A percentile compares a stretch with the other conserved stretches of the same genome.
Conservation (phyloP, 352 stramenopile species). For the Pseudoperonospora humuli region DNA sequence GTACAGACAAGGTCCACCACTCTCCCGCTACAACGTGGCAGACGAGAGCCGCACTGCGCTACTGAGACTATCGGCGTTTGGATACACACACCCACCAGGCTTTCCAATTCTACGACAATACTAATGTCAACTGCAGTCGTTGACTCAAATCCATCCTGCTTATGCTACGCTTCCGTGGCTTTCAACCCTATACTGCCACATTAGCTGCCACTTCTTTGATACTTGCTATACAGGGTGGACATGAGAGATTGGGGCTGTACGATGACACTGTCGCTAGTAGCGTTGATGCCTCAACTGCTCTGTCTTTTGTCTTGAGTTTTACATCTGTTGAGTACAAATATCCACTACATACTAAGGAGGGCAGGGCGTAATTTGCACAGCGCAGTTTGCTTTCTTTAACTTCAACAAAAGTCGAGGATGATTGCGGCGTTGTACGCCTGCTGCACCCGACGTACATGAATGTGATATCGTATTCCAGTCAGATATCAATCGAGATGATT, state of each 20-base stretch:
- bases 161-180: too few species aligned
- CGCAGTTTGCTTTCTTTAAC: constrained; percentile 13
- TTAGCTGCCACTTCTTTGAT: too few species aligned
- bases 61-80: background rate
- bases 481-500: constrained; percentile 11
- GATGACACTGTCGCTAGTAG: too few species aligned
- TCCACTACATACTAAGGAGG: background rate
- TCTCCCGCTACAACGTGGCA: constrained; percentile 18
- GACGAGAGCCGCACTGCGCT: constrained; percentile 12
- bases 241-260: too few species aligned
- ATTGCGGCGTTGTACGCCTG: constrained; percentile 7
- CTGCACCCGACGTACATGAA: background rate
- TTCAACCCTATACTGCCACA: too few species aligned
- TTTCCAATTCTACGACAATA: constrained; percentile 1
- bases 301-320: background rate
- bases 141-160: too few species aligned
- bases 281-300: background rate
- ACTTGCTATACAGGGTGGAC: too few species aligned
- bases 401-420: constrained; percentile 12
- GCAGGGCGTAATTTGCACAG: constrained; percentile 11
- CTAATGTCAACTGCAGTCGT: background rate
- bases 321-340: background rate
- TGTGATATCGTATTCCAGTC: too few species aligned
- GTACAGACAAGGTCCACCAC: constrained; percentile 20
- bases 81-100: background rate